phyloP scores from a whole-genome alignment of 305 asterid genomes.

The Fraxinus latifolia region DNA sequence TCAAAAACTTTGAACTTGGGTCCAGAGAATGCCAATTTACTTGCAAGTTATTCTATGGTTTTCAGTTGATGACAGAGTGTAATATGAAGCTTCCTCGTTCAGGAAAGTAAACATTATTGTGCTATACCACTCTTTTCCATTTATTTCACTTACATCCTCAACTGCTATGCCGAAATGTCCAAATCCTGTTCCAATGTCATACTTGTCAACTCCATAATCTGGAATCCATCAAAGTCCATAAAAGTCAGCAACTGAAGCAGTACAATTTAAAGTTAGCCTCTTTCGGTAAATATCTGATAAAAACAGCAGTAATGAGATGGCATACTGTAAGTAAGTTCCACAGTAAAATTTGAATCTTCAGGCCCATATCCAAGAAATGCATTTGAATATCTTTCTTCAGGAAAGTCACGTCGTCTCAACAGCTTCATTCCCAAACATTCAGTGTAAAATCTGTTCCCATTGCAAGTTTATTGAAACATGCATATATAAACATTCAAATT shows the following conservation, averaged over 20 bases:
- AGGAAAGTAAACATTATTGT: not conserved
- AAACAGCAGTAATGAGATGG: not conserved
- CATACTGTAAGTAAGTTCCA: constrained; percentile 54
- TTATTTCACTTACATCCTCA: constrained; percentile 37
- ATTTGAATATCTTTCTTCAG: constrained; percentile 47
- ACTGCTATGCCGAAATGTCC: constrained; percentile 51
- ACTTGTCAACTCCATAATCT: constrained; percentile 50
- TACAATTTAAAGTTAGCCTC: not conserved
- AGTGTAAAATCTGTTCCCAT: constrained; percentile 39
- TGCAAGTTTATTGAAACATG: not conserved
- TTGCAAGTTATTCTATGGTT: not conserved
- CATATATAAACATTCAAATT: not conserved
- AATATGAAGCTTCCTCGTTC: not conserved
- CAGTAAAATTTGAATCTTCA: constrained; percentile 41
- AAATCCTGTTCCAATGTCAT: constrained; percentile 51
- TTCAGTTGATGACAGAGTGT: not conserved
- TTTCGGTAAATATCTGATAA: not conserved
- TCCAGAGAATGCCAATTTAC: not conserved
- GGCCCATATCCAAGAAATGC: constrained; percentile 53
- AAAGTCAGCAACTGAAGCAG: constrained; percentile 2
- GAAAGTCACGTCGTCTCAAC: constrained; percentile 47
- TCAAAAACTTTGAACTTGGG: not conserved
- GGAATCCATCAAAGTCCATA: constrained; percentile 21
- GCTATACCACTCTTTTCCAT: not conserved
- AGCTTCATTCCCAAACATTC: constrained; percentile 55